Conservation (phyloP, 305 asterid genomes). For the Fraxinus platypoda region DNA sequence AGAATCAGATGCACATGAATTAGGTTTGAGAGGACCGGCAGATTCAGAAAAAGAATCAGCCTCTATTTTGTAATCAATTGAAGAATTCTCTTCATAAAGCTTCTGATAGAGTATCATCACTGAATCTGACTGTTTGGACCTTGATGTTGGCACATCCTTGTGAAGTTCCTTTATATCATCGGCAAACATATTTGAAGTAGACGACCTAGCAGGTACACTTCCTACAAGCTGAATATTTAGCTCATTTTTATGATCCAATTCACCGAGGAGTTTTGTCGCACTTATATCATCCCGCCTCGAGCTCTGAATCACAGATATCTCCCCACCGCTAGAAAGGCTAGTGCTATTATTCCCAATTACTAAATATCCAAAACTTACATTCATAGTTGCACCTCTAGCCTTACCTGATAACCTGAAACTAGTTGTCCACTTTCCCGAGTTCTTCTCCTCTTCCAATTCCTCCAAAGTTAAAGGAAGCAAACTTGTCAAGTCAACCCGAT, state of each 20-base stretch:
- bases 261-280: conserved; percentile 23
- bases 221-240: conserved; percentile 40
- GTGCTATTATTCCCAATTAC: conserved; percentile 45
- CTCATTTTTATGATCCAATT: conserved; percentile 35
- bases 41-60: conserved; percentile 34
- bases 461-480: conserved; percentile 87
- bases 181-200: conserved; percentile 35
- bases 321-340: conserved; percentile 23
- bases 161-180: conserved; percentile 82
- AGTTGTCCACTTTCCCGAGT: conserved; percentile 89
- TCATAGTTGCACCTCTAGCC: conserved; percentile 75
- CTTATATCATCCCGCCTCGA: conserved; percentile 38
- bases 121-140: conserved; percentile 59
- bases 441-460: conserved; percentile 80
- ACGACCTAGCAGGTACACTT: conserved; percentile 53
- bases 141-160: conserved; percentile 61
- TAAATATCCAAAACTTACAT: conserved; percentile 76
- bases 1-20: conserved; percentile 25
- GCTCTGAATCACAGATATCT: conserved; percentile 30
- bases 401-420: conserved; percentile 82
- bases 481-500: conserved; percentile 78
- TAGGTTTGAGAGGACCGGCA: conserved; percentile 29
- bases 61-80: conserved; percentile 34
- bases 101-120: conserved; percentile 62
- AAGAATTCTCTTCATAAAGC: conserved; percentile 54